Percentiles rank a stretch among this genome's conserved stretches.
phyloP scores from a whole-genome alignment of 2,329 filamentous ascomycete species.

The Nannizziopsis barbatae region DNA sequence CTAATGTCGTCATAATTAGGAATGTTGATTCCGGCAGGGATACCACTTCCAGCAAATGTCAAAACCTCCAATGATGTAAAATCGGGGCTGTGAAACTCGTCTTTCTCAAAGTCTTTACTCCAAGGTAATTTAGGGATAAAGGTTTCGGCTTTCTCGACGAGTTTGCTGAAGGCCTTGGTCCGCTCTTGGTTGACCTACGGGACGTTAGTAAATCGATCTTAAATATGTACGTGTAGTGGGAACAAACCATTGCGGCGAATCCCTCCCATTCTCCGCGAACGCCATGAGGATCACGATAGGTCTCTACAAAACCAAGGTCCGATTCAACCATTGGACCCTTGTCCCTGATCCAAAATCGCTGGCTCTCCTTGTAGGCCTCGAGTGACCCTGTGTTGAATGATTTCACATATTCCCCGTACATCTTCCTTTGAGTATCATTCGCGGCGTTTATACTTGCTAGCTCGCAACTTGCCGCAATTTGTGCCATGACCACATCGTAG shows the following conservation, averaged over 20 bases:
- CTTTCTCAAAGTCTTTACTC: conserved; percentile 83
- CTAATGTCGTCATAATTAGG: conserved; percentile 51
- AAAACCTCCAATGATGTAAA: conserved; percentile 91
- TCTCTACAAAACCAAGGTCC: conserved; percentile 77
- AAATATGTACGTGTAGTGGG: not conserved
- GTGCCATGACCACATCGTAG: conserved; percentile 58
- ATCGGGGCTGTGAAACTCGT: conserved; percentile 87
- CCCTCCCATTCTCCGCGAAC: conserved; percentile 77
- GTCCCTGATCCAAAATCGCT: conserved; percentile 72
- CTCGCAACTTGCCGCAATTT: conserved; percentile 53
- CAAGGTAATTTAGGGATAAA: conserved; percentile 88
- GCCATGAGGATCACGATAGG: conserved; percentile 71
- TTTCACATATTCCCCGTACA: conserved; percentile 62
- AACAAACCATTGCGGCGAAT: conserved; percentile 53
- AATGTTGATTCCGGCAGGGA: conserved; percentile 50
- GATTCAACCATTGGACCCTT: conserved; percentile 69
- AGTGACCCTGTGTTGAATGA: conserved; percentile 66
- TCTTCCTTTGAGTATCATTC: conserved; percentile 62
- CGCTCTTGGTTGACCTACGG: conserved; percentile 67
- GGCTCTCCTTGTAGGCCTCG: conserved; percentile 66
- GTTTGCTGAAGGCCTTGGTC: conserved; percentile 72
- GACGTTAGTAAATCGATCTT: conserved; percentile 24
- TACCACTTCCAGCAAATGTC: conserved; percentile 58
- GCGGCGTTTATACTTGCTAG: conserved; percentile 58
- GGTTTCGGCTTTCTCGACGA: conserved; percentile 67